Evolutionary conservation across 148 eudicot genomes (phyloP), one percentile per base, ranked within the genome.

Genomic region (Cornus suecica): DNA sequence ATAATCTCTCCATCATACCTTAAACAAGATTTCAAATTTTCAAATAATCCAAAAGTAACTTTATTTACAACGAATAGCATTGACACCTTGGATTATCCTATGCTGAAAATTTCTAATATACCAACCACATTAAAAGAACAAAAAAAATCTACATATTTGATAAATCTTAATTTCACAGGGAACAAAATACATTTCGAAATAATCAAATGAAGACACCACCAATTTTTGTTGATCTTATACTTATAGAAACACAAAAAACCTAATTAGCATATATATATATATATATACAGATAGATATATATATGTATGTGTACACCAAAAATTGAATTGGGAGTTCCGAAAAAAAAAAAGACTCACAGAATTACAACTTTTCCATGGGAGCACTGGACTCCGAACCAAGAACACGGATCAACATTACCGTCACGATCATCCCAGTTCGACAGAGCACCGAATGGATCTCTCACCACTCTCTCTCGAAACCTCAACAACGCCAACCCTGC

Each of bases 321-420:
- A 58, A 58, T 58, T 22, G 62, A 58, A 15, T 16, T 24, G 24
- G 14, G 30, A 56, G 11, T 31, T 54, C 24, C 18, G 3, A 54
- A 14, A 20, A 48, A 52, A 64, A 32, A 15, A 42, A 30, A 5
- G 41, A 85, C 97, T 78, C 81, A 91, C 97, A 91, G 45, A 71
- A 65, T 74, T 27, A 86, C 83, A 29, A 88, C 92, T 69, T 65
- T 84, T 65, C 90, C 87, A 2, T 88, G 77, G 9, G 73, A 80
- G 82, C 97, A 92, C 71, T 78, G 71, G 18, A 92, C 87, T 14
- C 92, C 91, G 34, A 82, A 80, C 97, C 97, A 92, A 45, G 87
- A 87, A 81, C 97, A 92, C 48, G 82, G 92, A 76, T 82, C 68
- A 8, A 45, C 37, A 18, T 64, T 69, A 22, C 81, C 79, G 62